Evolutionary conservation across 176 grass and related monocot genomes (phyloP), one percentile per base, ranked within the genome.

Genomic region (Oryza officinalis): DNA sequence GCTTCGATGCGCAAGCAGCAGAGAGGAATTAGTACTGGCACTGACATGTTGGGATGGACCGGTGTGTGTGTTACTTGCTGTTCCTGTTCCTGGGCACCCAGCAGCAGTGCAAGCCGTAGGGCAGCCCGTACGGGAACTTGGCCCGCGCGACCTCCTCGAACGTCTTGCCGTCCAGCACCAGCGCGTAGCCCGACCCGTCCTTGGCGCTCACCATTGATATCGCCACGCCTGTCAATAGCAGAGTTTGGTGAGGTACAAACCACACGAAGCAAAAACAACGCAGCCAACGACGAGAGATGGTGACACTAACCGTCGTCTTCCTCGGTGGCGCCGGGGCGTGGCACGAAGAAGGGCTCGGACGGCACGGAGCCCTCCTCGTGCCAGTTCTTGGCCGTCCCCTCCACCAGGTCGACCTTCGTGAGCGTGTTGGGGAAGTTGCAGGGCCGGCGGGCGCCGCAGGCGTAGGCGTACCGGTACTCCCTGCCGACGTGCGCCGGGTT

Each of bases 381-480:
- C 97, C 97, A 99, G 75, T 86, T 92, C 91, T 94, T 96, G 41
- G 97, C 91, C 74, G 47, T 94, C 92, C 91, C 94, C 69, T 91
- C 86, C 22, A 84, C 86, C 65, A 99, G 82, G 79, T 99, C 97
- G 69, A 99, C 77, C 89, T 99, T 99, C 63, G 97, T 94, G 81
- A 99, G 86, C 12, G 97, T 94, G 90, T 99, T 99, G 77, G 97
- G 97, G 87, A 99, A 99, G 83, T 99, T 99, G 90, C 97, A 99
- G 15, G 97, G 97, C 70, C 97, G 86, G 22, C 12, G 80, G 69
- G 97, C 97, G 37, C 97, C 97, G 41, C 97, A 96, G 61, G 93
- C 97, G 64, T 99, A 99, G 38, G 86, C 86, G 82, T 99, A 99
- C 10, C 93, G 85, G 69, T 99, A 99, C 87, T 81, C 47, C 86